Conservation (phyloP, 345 rosid genomes). For the Combretum micranthum region DNA sequence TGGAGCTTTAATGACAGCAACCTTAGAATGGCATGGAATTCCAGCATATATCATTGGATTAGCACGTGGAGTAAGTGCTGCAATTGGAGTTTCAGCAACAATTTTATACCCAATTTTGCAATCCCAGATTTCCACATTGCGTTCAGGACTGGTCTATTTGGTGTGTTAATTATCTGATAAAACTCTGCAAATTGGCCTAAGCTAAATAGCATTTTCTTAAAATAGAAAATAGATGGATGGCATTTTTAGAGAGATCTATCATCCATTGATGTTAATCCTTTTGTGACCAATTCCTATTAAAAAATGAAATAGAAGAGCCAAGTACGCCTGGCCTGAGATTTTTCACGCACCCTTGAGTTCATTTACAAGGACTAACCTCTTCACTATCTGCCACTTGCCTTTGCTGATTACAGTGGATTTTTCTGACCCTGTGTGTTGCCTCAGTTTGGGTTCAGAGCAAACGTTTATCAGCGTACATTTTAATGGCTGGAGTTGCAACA, state of each 20-base stretch:
- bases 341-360: no score
- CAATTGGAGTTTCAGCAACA: slow-evolving; percentile 59
- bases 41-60: slow-evolving; percentile 52
- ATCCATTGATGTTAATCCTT: no score
- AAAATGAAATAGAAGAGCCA: no score
- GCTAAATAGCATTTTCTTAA: no score
- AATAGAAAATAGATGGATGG: no score
- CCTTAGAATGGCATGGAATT: slow-evolving; percentile 62
- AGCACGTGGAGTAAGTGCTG: slow-evolving; percentile 60
- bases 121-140: slow-evolving; percentile 36
- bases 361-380: no score
- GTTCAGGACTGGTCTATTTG: slow-evolving; percentile 82
- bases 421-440: slow-evolving; percentile 46
- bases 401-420: slow-evolving; percentile 47
- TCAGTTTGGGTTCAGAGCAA: slow-evolving; percentile 41
- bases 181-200: no score
- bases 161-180: slow-evolving; percentile 28
- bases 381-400: no score
- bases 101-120: slow-evolving; percentile 51
- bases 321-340: no score
- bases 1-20: slow-evolving; percentile 43
- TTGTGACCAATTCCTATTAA: no score
- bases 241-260: no score
- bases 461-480: slow-evolving; percentile 42
- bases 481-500: slow-evolving; percentile 67